Evolutionary conservation across 768 basidiomycete species (phyloP), one percentile per base, ranked within the genome.

Genomic region (Xerocomus potaroensis): DNA sequence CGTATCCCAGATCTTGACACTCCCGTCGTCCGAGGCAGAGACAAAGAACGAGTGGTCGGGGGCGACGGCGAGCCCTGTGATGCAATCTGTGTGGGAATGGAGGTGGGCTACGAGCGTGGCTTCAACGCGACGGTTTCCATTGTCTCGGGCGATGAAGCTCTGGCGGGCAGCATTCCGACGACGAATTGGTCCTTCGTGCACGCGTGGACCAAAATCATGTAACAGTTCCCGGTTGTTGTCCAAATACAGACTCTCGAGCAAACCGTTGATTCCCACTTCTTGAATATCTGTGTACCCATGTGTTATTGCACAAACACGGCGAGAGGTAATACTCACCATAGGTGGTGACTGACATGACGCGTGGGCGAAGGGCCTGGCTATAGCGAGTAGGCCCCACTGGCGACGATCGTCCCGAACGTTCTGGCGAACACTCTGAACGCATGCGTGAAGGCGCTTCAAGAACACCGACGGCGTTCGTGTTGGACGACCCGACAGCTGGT

Each of bases 31-130:
- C 1, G 92, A 95, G 30, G 88, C 83, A 0, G 95, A 91, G 4
- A 94, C 83, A 54, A 99, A 97, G 73, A 96, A 99, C 62, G 84
- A 70, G 57, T 96, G 91, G 59, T 98, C 96, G 3, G 95, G 94
- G 1, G 95, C 84, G 19, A 93, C 88, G 2, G 85, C 85, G 19
- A 98, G 71, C 8, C 81, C 78, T 3, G 86, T 91, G 48, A 98
- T 72, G 1, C 81, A 73, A 21, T 86, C 90, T 0, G 82, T 77
- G 60, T 97, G 95, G 4, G 91, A 87, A 15, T 78, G 77, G 14
- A 96, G 76, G 64, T 95, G 87, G 0, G 87, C 84, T 43, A 98
- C 80, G 45, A 97, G 77, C 3, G 78, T 83, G 2, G 89, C 86
- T 53, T 94, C 91, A 1, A 81, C 72, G 4, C 80, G 80, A 18